These are phyloP conservation scores for Talaromyces islandicus DNA, from an alignment of 2,329 filamentous ascomycete species.

Conservation along the genomic window DNA sequence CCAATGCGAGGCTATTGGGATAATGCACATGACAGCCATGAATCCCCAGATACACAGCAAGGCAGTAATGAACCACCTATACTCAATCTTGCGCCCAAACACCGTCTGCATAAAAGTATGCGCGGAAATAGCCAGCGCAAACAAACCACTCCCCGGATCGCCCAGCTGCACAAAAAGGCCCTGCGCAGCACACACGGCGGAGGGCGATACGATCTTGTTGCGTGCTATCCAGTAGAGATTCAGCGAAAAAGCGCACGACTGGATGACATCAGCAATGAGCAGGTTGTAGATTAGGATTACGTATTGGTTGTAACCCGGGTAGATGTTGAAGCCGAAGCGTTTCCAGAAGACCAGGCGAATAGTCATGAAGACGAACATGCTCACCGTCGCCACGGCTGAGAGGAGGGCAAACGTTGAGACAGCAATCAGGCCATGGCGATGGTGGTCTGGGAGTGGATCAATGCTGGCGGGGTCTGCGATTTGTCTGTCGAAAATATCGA, in stretches of 20 bases:
- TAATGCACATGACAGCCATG: slow-evolving; percentile 39
- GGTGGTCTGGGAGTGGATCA: slow-evolving; percentile 27
- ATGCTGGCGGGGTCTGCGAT: background rate
- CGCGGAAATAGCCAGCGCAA: slow-evolving; percentile 49
- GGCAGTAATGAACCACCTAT: slow-evolving; percentile 36
- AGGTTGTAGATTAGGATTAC: slow-evolving; percentile 48
- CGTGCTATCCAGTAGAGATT: slow-evolving; percentile 43
- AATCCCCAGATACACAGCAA: slow-evolving; percentile 43
- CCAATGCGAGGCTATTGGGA: slow-evolving; percentile 40
- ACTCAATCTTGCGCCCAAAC: slow-evolving; percentile 41
- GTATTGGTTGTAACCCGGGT: slow-evolving; percentile 50
- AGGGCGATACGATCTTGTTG: slow-evolving; percentile 39
- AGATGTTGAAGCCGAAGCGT: slow-evolving; percentile 39
- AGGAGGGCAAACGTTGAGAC: slow-evolving; percentile 42
- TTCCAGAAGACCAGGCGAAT: slow-evolving; percentile 47
- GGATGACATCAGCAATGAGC: slow-evolving; percentile 45
- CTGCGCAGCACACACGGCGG: slow-evolving; percentile 44
- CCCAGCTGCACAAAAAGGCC: slow-evolving; percentile 49
- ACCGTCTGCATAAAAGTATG: slow-evolving; percentile 48
- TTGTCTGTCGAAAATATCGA: background rate
- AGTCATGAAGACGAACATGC: slow-evolving; percentile 44
- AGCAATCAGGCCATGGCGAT: slow-evolving; percentile 40
- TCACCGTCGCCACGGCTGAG: slow-evolving; percentile 40
- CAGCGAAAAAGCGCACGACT: slow-evolving; percentile 40
- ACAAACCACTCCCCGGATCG: slow-evolving; percentile 46